phyloP scores from a whole-genome alignment of 208 protist genomes.

The Leishmania guyanensis region DNA sequence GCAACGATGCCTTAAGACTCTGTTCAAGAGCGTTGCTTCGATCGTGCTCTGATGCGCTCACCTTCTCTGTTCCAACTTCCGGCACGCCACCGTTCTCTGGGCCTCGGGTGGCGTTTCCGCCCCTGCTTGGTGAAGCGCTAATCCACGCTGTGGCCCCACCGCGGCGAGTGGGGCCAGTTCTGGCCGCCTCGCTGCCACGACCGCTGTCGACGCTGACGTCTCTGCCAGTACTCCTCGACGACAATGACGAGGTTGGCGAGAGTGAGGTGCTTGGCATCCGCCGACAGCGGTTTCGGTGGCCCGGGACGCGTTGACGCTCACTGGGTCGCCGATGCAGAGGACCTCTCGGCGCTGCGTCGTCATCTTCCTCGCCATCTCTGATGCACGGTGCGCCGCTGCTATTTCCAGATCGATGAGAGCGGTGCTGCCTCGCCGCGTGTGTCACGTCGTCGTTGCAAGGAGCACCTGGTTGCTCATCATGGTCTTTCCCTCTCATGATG shows the following conservation, averaged over 20 bases:
- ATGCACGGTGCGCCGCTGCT: neutral
- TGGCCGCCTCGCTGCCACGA: neutral
- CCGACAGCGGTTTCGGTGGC: neutral
- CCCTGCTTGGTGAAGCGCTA: neutral
- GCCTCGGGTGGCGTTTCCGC: neutral
- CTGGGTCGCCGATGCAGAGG: neutral
- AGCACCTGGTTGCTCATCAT: neutral
- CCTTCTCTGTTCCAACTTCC: neutral
- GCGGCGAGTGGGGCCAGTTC: neutral
- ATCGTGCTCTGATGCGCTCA: neutral
- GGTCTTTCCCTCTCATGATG: neutral
- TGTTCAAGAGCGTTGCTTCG: neutral
- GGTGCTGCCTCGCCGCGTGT: neutral
- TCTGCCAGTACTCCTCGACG: neutral
- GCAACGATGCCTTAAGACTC: neutral
- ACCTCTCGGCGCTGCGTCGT: neutral
- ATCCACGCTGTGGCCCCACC: neutral
- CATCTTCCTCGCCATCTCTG: neutral
- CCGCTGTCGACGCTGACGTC: neutral
- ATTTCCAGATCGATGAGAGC: neutral
- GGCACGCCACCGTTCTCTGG: neutral
- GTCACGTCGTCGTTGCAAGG: neutral
- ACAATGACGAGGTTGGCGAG: constrained; percentile 4
- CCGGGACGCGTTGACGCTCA: neutral
- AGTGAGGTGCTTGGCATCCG: neutral